Base-by-base conservation (phyloP, 441 rosid genomes). In the Aleurites moluccanus region DNA sequence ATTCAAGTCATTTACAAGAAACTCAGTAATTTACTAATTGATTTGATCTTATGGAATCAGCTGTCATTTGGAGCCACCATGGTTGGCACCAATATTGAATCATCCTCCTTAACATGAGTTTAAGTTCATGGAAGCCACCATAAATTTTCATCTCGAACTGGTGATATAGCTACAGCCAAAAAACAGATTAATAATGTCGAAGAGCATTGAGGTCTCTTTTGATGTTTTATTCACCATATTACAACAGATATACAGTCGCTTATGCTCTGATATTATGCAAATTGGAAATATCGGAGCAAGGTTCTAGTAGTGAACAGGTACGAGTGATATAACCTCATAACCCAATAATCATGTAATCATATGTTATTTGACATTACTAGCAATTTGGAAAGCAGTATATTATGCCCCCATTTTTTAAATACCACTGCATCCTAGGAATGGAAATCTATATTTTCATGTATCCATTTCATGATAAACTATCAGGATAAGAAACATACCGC, bases 401-500 rank as follows among this genome's bases (percentile, higher is more conserved):
- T 18, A 65, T 27, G 33, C 38, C 13, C 45, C 56, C 64, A 60
- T 66, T 63, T 50, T n/a, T 25, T 33, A 25, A 33, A 62, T 73
- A 49, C 25, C 16, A 49, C 49, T 16, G 63, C 47, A 35, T 55
- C 13, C 50, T 55, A 25, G 53, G 28, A 45, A 20, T 57, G 40
- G 53, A 16, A 67, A 23, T 13, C 62, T 67, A 60, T 6, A 28
- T 71, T 73, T 64, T 69, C 49, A 72, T 53, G 69, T 33, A 70
- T 68, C 55, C 50, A 60, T 21, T 45, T 40, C 33, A 50, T 33
- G 20, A 53, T 1, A 69, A 33, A 25, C 50, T 40, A 66, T 50
- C 28, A 47, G 69, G 55, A 61, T 35, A 11, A 63, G 18, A 28
- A 76, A 66, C 84, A 45, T 76, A 82, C 84, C 53, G 88, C 92